Evolutionary conservation across 1,139 yeast genomes (phyloP), one percentile per base, ranked within the genome.

Genomic region (Blastobotrys aristatus): DNA sequence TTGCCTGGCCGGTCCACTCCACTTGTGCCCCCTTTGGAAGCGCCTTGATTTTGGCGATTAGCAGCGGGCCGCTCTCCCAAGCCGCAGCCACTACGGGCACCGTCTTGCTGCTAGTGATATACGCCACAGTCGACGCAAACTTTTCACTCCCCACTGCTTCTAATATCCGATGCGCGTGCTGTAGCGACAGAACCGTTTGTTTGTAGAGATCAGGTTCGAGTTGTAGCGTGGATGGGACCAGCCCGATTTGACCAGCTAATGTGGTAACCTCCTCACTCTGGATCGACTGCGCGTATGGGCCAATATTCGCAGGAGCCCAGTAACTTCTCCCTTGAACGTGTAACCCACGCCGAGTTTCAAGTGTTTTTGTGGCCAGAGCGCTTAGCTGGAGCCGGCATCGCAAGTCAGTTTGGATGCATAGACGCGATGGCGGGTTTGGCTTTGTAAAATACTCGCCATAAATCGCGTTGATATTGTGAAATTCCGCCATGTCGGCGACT

Each of bases 291-390:
- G 98, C 90, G 63, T 92, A 92, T 0, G 98, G 98, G 0, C 98
- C 98, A 48, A 92, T 92, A 57, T 92, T 92, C 40, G 95, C 94
- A 0, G 98, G 98, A 0, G 97, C 97, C 98, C 98, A 92, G 63
- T 84, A 89, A 26, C 96, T 88, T 50, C 92, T 73, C 0, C 97
- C 88, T 57, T 92, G 88, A 3, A 92, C 87, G 61, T 92, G 97
- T 21, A 92, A 70, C 0, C 97, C 97, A 43, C 60, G 50, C 2
- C 59, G 57, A 11, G 54, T 50, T 3, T 47, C 36, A 3, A 39
- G 26, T 5, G 48, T 42, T 30, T 46, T 33, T 1, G 48, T 34
- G 10, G 74, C 73, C 4, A 74, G 68, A 32, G 85, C 80, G 0
- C 95, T 84, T 11, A 89, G 61, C 55, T 80, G 84, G 1, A 83